These are phyloP conservation scores for Epichloe sylvatica DNA, from an alignment of 2,329 filamentous ascomycete genomes.

Conservation along the genomic window DNA sequence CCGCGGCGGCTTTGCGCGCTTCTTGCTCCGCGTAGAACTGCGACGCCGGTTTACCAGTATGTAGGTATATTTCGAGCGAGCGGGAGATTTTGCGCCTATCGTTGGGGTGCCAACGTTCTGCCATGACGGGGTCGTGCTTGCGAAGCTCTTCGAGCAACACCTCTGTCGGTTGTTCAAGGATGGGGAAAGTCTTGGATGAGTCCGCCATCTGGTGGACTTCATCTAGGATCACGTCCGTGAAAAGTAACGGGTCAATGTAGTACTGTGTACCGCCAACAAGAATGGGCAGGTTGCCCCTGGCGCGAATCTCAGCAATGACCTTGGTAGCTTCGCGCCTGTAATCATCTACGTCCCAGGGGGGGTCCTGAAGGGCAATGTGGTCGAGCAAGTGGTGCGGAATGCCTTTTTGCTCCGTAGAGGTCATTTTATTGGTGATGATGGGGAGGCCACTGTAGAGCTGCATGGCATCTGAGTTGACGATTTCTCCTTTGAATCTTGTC, in stretches of 20 bases:
- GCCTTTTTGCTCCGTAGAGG: conserved; percentile 56
- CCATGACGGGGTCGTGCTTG: conserved; percentile 81
- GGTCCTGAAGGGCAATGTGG: conserved; percentile 58
- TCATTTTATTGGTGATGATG: conserved; percentile 91
- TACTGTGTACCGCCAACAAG: conserved; percentile 92
- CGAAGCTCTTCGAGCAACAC: conserved; percentile 57
- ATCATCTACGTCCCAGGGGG: conserved; percentile 70
- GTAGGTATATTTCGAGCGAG: conserved; percentile 79
- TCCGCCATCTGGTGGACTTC: conserved; percentile 23
- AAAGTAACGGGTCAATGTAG: conserved; percentile 80
- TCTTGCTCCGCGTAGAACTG: conserved; percentile 75
- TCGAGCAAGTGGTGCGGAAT: conserved; percentile 82
- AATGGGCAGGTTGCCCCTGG: conserved; percentile 69
- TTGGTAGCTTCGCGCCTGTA: conserved; percentile 58
- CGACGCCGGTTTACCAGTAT: conserved; percentile 67
- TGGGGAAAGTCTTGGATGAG: conserved; percentile 40
- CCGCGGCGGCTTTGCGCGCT: conserved; percentile 20
- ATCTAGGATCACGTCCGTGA: conserved; percentile 46
- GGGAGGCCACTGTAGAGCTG: conserved; percentile 88
- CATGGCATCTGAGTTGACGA: conserved; percentile 97
- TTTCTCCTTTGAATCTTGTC: conserved; percentile 69
- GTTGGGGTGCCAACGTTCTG: conserved; percentile 83
- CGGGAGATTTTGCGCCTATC: conserved; percentile 80
- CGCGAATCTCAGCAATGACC: conserved; percentile 64
- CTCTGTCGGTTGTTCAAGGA: conserved; percentile 58